phyloP scores from a whole-genome alignment of 305 asterid species.

The Fraxinus dipetala region DNA sequence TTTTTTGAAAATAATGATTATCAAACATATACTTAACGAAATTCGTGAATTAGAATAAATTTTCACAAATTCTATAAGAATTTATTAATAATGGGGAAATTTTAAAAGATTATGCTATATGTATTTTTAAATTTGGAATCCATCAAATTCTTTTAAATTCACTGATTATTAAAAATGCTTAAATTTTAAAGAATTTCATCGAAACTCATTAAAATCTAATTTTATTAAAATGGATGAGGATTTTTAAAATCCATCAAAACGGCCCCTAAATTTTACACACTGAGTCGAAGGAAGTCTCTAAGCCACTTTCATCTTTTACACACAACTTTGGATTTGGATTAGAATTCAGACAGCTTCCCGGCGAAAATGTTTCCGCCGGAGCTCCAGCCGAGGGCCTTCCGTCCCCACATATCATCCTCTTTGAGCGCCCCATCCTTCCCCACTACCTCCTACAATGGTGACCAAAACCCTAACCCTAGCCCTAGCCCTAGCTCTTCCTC shows the following conservation, averaged over 20 bases:
- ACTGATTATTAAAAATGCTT: too few species aligned
- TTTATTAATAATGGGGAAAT: background rate
- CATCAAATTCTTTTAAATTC: background rate
- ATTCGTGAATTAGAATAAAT: too few species aligned
- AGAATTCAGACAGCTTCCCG: slow-evolving; percentile 30
- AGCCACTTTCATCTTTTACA: background rate
- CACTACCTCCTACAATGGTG: slow-evolving; percentile 44
- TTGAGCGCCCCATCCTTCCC: slow-evolving; percentile 68
- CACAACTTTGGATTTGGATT: background rate
- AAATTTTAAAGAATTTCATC: too few species aligned
- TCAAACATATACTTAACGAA: background rate
- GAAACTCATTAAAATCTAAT: too few species aligned
- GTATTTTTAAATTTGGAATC: too few species aligned
- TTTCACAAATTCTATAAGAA: background rate
- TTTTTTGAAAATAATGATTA: too few species aligned
- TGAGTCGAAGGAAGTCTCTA: background rate
- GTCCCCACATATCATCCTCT: slow-evolving; percentile 72
- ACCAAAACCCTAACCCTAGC: slow-evolving; percentile 61
- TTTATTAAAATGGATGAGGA: too few species aligned
- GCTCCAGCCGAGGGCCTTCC: slow-evolving; percentile 85
- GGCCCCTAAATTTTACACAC: background rate
- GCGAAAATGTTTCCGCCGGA: slow-evolving; percentile 87
- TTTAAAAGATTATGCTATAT: too few species aligned
- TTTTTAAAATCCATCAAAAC: background rate
- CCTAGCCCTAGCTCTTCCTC: slow-evolving; percentile 32